Percentiles rank a stretch among this genome's conserved stretches.
phyloP scores from a whole-genome alignment of 2,329 filamentous ascomycete genomes.

The Fusarium abutilonis region DNA sequence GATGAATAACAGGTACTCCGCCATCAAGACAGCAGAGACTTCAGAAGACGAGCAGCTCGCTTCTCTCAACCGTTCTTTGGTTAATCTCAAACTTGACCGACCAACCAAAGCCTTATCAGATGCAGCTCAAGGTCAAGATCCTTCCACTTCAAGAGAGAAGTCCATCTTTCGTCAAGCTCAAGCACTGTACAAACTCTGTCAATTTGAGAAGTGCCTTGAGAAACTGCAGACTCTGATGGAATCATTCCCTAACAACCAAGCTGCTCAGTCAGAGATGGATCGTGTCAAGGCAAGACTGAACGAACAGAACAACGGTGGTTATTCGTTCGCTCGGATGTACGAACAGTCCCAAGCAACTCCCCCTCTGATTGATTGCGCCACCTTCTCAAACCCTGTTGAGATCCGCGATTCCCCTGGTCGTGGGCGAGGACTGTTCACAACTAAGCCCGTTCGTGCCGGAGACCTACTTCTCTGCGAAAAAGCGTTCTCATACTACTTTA shows the following conservation, averaged over 20 bases:
- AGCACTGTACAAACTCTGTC: constrained; percentile 56
- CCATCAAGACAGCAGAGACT: neutral
- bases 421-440: constrained; percentile 63
- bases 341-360: constrained; percentile 50
- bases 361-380: constrained; percentile 59
- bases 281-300: constrained; percentile 47
- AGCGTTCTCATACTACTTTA: constrained; percentile 57
- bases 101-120: constrained; percentile 48
- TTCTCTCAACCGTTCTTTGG: constrained; percentile 51
- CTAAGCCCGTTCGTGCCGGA: constrained; percentile 56
- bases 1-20: constrained; percentile 12
- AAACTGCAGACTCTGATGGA: constrained; percentile 48
- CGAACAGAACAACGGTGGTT: constrained; percentile 54
- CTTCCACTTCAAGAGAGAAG: constrained; percentile 51
- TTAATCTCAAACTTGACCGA: constrained; percentile 46
- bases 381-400: constrained; percentile 55
- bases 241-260: constrained; percentile 49
- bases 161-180: constrained; percentile 55
- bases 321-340: constrained; percentile 52
- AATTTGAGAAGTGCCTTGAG: constrained; percentile 51
- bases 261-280: constrained; percentile 45
- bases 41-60: constrained; percentile 50
- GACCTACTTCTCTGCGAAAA: constrained; percentile 67
- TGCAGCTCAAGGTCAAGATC: constrained; percentile 30
- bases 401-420: constrained; percentile 53